Evolutionary conservation across 2,329 filamentous ascomycete genomes (phyloP).

Genomic region (Chaetoscypha palmicola): DNA sequence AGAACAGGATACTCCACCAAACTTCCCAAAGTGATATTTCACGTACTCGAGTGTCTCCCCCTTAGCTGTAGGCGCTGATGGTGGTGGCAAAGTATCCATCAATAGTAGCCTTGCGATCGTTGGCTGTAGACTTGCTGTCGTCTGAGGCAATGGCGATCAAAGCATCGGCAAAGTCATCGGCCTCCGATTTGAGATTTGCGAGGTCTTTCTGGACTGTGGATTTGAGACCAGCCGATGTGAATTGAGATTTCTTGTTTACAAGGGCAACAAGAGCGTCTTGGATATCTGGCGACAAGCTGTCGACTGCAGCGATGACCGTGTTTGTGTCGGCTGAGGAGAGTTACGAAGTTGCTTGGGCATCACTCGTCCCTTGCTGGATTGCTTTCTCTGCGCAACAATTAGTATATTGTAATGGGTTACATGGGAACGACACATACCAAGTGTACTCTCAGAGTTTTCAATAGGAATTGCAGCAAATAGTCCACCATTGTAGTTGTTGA

Average conservation of each 20-base stretch:
- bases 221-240: not conserved
- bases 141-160: constrained; percentile 13
- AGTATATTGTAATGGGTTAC: not conserved
- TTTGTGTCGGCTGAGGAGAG: constrained; percentile 12
- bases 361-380: constrained; percentile 8
- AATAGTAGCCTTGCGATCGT: constrained; percentile 5
- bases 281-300: not conserved
- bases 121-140: constrained; percentile 8
- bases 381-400: not conserved
- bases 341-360: constrained; percentile 9
- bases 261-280: not conserved
- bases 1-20: too few relatives aligned
- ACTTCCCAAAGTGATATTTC: too few relatives aligned
- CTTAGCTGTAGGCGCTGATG: constrained; percentile 1
- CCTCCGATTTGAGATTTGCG: constrained; percentile 4
- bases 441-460: constrained; percentile 3
- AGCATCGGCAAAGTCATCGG: constrained; percentile 6
- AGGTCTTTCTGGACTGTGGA: not conserved
- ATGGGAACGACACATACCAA: constrained; percentile 1
- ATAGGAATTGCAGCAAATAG: constrained; percentile 8
- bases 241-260: constrained; percentile 2
- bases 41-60: too few relatives aligned
- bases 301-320: constrained; percentile 2
- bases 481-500: constrained; percentile 31
- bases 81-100: constrained; percentile 7